phyloP scores from a whole-genome alignment of 768 basidiomycete genomes.

The Boletus insuetus region DNA sequence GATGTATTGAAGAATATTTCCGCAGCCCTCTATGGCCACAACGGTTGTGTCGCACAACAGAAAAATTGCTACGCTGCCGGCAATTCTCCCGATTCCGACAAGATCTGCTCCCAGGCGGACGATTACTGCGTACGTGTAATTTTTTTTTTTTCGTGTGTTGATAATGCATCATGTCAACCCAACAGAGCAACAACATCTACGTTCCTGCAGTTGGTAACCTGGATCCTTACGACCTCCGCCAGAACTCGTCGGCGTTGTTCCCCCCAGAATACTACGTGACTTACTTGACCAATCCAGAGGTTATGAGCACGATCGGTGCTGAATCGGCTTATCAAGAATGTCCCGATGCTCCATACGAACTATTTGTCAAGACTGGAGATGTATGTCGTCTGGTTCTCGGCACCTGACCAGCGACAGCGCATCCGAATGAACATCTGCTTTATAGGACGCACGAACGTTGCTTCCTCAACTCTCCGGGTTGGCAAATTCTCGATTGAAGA shows the following conservation, averaged over 20 bases:
- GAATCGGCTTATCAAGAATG: slow-evolving; percentile 49
- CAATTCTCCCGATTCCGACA: slow-evolving; percentile 41
- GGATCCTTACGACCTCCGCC: slow-evolving; percentile 57
- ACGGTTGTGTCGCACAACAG: slow-evolving; percentile 55
- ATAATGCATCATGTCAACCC: background rate
- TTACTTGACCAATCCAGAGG: slow-evolving; percentile 38
- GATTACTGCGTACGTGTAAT: slow-evolving; percentile 49
- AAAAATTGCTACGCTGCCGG: slow-evolving; percentile 57
- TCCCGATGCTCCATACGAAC: slow-evolving; percentile 37
- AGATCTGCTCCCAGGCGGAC: slow-evolving; percentile 49
- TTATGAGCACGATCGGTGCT: slow-evolving; percentile 51
- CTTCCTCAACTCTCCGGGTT: slow-evolving; percentile 37
- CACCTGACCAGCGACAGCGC: no score
- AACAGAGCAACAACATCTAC: slow-evolving; percentile 46
- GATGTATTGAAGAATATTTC: slow-evolving; percentile 45
- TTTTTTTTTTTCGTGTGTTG: background rate
- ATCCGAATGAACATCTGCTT: background rate
- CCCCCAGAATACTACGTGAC: slow-evolving; percentile 55
- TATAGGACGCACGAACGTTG: slow-evolving; percentile 35
- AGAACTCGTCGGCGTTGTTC: slow-evolving; percentile 50
- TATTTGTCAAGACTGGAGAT: slow-evolving; percentile 55
- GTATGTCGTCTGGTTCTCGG: slow-evolving; percentile 31
- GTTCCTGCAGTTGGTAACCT: slow-evolving; percentile 49
- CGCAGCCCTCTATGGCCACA: slow-evolving; percentile 42
- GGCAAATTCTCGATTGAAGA: slow-evolving; percentile 36